phyloP scores from a whole-genome alignment of 2,329 filamentous ascomycete genomes.

The Tolypocladium tropicale region DNA sequence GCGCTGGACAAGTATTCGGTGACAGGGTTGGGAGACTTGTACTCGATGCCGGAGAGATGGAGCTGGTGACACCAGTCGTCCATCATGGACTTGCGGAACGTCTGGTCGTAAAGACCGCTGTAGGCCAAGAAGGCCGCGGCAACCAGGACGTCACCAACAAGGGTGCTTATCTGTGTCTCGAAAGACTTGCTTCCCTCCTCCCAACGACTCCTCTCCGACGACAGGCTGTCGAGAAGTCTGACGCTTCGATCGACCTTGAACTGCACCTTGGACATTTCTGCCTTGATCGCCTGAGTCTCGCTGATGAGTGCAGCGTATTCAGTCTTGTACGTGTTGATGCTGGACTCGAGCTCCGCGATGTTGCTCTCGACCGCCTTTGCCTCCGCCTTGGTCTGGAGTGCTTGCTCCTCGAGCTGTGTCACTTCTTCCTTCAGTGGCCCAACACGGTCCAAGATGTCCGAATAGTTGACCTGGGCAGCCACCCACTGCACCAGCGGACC shows the following conservation, averaged over 20 bases:
- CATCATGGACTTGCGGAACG: constrained; percentile 94
- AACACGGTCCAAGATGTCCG: constrained; percentile 90
- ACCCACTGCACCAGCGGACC: constrained; percentile 97
- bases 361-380: constrained; percentile 86
- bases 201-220: constrained; percentile 88
- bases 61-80: constrained; percentile 97
- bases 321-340: constrained; percentile 89
- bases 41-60: constrained; percentile 81
- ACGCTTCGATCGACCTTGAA: constrained; percentile 98
- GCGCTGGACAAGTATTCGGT: constrained; percentile 96
- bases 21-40: constrained; percentile 87
- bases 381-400: constrained; percentile 85
- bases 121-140: constrained; percentile 98
- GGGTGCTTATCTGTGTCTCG: constrained; percentile 92
- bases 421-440: constrained; percentile 90
- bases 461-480: constrained; percentile 91
- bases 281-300: constrained; percentile 93
- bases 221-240: constrained; percentile 84
- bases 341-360: constrained; percentile 73
- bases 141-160: constrained; percentile 90
- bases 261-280: constrained; percentile 91
- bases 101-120: constrained; percentile 93
- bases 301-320: constrained; percentile 95
- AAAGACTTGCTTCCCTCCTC: constrained; percentile 97
- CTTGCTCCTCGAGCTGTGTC: constrained; percentile 72